Conservation (phyloP, 352 stramenopile species). For the Chrysophaeum taylorii region DNA sequence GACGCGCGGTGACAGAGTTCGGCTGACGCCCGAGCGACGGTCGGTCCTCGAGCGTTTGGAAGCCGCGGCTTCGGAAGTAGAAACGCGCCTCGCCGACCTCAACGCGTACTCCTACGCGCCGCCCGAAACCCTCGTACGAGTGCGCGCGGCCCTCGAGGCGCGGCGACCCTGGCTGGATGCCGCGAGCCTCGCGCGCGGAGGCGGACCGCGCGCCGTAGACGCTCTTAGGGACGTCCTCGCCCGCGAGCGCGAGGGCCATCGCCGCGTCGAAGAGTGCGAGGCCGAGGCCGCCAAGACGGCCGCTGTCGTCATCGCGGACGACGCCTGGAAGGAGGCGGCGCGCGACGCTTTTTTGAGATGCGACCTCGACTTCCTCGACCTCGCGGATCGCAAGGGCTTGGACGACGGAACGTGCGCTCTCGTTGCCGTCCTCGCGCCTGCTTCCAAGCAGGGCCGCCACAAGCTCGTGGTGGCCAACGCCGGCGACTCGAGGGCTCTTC, state of each 20-base stretch:
- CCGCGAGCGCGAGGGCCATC: neutral
- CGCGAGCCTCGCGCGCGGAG: neutral
- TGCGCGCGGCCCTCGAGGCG: neutral
- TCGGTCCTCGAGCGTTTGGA: neutral
- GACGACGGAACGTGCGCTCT: neutral
- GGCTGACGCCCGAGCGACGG: neutral
- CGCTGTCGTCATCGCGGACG: neutral
- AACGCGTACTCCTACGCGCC: neutral
- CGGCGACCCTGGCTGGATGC: neutral
- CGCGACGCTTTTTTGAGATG: neutral
- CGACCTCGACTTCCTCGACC: neutral
- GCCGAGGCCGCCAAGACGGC: neutral
- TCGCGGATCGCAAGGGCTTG: neutral
- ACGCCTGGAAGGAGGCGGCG: neutral
- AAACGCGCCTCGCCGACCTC: neutral
- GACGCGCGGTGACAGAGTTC: too few relatives aligned
- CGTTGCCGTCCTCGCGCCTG: neutral
- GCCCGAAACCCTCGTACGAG: neutral
- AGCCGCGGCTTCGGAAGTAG: neutral
- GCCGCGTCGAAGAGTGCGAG: neutral
- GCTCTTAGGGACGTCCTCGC: neutral
- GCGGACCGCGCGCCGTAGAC: neutral
- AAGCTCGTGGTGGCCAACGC: slow-evolving; percentile 20
- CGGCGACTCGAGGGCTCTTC: slow-evolving; percentile 63
- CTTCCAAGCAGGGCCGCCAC: neutral